phyloP scores from a whole-genome alignment of 805 yeast species.

The Wickerhamomyces strasburgensis region DNA sequence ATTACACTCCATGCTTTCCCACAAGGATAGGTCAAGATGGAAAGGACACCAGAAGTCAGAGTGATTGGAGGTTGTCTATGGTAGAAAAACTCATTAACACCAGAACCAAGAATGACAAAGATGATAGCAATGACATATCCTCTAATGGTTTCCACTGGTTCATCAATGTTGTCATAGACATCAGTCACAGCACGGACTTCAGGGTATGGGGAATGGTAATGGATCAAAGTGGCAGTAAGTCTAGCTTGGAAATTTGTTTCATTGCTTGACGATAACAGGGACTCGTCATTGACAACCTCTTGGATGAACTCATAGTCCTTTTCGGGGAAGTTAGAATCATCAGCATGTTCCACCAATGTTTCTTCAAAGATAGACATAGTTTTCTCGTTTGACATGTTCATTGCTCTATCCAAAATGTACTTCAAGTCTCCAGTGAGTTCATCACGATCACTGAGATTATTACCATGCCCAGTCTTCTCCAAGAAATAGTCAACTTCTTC shows the following conservation, averaged over 20 bases:
- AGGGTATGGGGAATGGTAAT: conserved; percentile 52
- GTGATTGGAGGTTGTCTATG: conserved; percentile 48
- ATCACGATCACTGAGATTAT: conserved; percentile 4
- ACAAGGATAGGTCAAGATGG: conserved; percentile 39
- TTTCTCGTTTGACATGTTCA: conserved; percentile 25
- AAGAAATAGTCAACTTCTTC: conserved; percentile 6
- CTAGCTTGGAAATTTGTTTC: conserved; percentile 21
- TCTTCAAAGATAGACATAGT: conserved; percentile 25
- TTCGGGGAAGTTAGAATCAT: conserved; percentile 43
- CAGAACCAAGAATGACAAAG: conserved; percentile 50
- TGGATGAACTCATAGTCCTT: conserved; percentile 14
- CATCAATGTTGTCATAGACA: conserved; percentile 41
- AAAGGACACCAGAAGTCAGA: conserved; percentile 39
- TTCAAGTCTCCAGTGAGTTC: conserved; percentile 12
- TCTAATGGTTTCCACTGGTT: conserved; percentile 47
- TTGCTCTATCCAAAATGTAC: conserved; percentile 11
- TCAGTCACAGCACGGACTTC: conserved; percentile 63
- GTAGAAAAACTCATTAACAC: conserved; percentile 50
- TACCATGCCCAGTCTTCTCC: conserved; percentile 18
- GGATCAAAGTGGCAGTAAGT: conserved; percentile 6
- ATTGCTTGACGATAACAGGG: not conserved
- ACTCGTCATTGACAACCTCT: conserved; percentile 1
- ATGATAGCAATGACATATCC: conserved; percentile 33
- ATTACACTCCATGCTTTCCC: conserved; percentile 35
- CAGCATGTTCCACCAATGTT: conserved; percentile 36